Evolutionary conservation across 129 eudicot species (phyloP), one percentile per base, ranked within the genome.

Genomic region (Helianthus tuberosus): DNA sequence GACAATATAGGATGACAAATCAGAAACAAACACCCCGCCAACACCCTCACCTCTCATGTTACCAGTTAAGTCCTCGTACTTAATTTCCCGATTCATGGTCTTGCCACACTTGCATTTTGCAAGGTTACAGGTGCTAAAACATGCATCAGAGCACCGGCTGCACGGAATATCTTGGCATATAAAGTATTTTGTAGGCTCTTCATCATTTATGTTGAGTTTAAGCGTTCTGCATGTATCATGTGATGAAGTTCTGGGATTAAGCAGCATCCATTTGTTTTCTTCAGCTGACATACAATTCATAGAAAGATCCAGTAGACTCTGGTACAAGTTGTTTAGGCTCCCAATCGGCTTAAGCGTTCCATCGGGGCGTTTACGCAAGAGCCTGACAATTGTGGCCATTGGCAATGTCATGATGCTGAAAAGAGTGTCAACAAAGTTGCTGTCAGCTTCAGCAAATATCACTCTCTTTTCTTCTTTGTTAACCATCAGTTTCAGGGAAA

Each of bases 381-480:
- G 44, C 43, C 80, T 50, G 12, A 74, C 25, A 3, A 81, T 65
- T 5, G 83, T 77, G 6, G 74, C 86, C 83, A 81, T 11, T 20
- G 89, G 89, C 52, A 81, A n/a, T 23, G 84, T 78, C 60, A 85
- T 25, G 79, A 81, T 17, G 69, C 89, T 85, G 51, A 85, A 69
- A 11, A 81, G 77, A 39, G 61, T 65, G 15, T 85, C 84, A 41
- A 76, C 89, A 15, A 84, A 84, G 35, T 58, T 58, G 6, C 48
- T 5, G 16, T 41, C 62, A 25, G 62, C 86, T 82, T 82, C 86
- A 9, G 72, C 86, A 67, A 55, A 77, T 3, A 59, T 43, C 38
- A 77, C 85, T 32, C 27, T 25, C 50, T 66, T 41, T 13, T 49
- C 35, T 11, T 47, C 54, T 72, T 20, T 66, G 64, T 77, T 66